Base-by-base conservation (phyloP, 306 rosid genomes). In the Dryas drummondii region DNA sequence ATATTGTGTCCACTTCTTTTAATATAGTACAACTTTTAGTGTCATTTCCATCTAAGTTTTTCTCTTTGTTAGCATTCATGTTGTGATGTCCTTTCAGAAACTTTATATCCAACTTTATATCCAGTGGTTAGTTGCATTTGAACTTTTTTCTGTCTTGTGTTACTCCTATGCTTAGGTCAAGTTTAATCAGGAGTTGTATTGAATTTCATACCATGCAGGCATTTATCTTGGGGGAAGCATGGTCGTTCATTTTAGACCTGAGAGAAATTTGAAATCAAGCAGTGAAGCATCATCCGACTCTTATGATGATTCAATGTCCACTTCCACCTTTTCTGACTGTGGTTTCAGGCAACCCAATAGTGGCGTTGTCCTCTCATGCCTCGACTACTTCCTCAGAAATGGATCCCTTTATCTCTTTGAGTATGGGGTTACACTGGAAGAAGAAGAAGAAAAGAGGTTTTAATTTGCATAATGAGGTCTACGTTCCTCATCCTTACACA, bases 191-290 rank as follows among this genome's bases (percentile, higher is more conserved):
- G 42, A 73, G 71, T 50, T 77, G 42, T 22, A 26, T 55, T 78
- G 68, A 53, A 41, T 70, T 42, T 70, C 40, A 71, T 74, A 55
- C 77, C 69, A n/a, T 87, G 86, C 93, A 96, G 99, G 99, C 70
- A 85, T 96, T 27, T 96, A 85, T 86, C 97, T 96, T 12, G 99
- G 99, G 46, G 96, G 98, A 74, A 92, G 97, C 86, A 96, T 92
- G 90, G 99, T 96, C 76, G 98, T 96, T 15, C 99, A 96, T 82
- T 92, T 96, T 83, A 87, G 92, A 53, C 97, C 98, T 0, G 88
- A 84, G 76, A 57, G 81, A 52, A 92, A 87, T 71, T 84, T 89
- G 54, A 87, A 91, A 73, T 62, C 91, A 56, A 80, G 79, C 62
- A 48, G 56, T 0, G 92, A 82, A 73, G 57, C 88, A 71, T 80